These are phyloP conservation scores for Fusarium veterinarium DNA, from an alignment of 2,329 filamentous ascomycete species.

Conservation along the genomic window DNA sequence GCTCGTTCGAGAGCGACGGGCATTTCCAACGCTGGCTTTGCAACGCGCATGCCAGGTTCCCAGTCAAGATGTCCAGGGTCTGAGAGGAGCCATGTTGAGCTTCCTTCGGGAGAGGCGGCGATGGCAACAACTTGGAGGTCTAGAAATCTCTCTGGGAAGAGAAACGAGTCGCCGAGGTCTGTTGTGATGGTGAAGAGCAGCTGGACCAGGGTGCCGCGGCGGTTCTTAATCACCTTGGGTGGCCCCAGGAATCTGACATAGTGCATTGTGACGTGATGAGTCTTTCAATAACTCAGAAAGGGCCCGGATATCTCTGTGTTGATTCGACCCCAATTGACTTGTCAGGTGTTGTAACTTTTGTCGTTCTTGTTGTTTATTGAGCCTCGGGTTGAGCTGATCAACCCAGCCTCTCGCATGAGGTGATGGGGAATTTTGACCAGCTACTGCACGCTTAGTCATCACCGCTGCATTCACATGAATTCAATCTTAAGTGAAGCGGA, in stretches of 20 bases:
- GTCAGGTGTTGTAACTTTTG: not conserved
- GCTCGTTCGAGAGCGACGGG: constrained; percentile 44
- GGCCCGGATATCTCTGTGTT: not conserved
- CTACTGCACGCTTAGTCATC: constrained; percentile 31
- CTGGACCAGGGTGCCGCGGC: constrained; percentile 49
- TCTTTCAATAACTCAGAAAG: not conserved
- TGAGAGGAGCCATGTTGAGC: constrained; percentile 42
- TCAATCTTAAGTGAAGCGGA: not conserved
- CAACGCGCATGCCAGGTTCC: constrained; percentile 54
- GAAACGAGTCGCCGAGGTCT: constrained; percentile 67
- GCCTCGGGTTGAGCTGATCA: not conserved
- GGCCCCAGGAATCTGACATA: constrained; percentile 67
- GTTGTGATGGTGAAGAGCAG: constrained; percentile 67
- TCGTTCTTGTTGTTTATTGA: constrained; percentile 2
- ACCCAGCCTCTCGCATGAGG: constrained; percentile 20
- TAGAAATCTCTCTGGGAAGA: constrained; percentile 59
- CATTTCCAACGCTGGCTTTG: constrained; percentile 50
- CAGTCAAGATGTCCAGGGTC: constrained; percentile 46
- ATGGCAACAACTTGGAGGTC: constrained; percentile 54
- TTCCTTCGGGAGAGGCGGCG: constrained; percentile 31
- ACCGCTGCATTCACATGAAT: constrained; percentile 9
- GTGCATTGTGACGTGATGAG: constrained; percentile 57
- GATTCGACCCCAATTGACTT: not conserved
- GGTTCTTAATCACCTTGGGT: constrained; percentile 51
- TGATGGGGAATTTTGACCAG: constrained; percentile 23